Evolutionary conservation across 2,329 filamentous ascomycete species (phyloP), one percentile per base, ranked within the genome.

Genomic region (Cladosporium sphaerospermum): DNA sequence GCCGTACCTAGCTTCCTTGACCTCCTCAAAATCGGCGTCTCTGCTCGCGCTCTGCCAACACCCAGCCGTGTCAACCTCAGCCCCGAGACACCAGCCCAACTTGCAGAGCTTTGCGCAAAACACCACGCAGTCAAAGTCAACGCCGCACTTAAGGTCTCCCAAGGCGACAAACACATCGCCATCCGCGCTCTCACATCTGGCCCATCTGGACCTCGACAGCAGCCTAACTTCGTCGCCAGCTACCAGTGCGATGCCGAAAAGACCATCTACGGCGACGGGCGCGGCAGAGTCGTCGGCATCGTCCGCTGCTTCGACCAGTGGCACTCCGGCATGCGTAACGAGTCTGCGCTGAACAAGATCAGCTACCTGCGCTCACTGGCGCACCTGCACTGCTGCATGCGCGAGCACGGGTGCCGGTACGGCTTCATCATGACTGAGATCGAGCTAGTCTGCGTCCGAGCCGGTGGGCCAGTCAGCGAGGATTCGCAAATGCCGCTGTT

Each of bases 371-470:
- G 87, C 47, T 89, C 89, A 1, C 82, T 97, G 4, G 80, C 90
- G 0, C 89, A 95, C 62, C 76, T 96, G 42, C 92, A 97, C 71
- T 82, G 88, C 67, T 84, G 85, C 65, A 96, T 96, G 89, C 89
- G 92, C 69, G 89, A 95, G 73, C 88, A 96, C 73, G 84, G 85
- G 60, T 95, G 89, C 67, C 85, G 92, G 55, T 97, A 96, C 70
- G 92, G 92, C 52, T 97, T 96, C 76, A 92, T 97, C 70, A 83
- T 96, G 66, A 96, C 89, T 1, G 92, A 96, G 73, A 96, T 96
- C 62, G 92, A 97, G 73, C 83, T 96, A 8, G 85, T 96, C 37
- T 84, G 93, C 62, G 89, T 96, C 1, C 88, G 91, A 63, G 88
- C 87, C 60, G 90, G 91, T 49, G 74, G 74, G 4, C 69, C 71